Conservation (phyloP, 441 rosid species). For the Pelargonium cotyledonis region DNA sequence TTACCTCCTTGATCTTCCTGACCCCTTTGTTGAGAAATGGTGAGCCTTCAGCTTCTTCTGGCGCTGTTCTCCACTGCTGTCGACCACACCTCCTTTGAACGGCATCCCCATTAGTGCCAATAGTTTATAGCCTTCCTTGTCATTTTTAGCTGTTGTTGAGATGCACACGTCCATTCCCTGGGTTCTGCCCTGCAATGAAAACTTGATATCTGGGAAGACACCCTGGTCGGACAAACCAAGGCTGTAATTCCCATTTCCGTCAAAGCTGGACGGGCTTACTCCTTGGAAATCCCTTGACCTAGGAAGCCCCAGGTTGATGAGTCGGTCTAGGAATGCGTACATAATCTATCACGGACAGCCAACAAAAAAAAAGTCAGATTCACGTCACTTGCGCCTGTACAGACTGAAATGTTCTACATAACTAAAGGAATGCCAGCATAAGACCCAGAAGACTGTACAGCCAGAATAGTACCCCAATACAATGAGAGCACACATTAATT, state of each 20-base stretch:
- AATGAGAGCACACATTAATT: not conserved
- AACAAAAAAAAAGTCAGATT: not conserved
- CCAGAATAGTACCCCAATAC: too few relatives aligned
- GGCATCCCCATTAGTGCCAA: slow-evolving; percentile 96
- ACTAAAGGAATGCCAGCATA: too few relatives aligned
- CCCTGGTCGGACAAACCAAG: slow-evolving; percentile 74
- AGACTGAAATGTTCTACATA: not conserved
- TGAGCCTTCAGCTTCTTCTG: slow-evolving; percentile 80
- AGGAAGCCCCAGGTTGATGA: slow-evolving; percentile 87
- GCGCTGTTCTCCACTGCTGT: slow-evolving; percentile 24
- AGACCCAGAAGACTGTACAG: too few relatives aligned
- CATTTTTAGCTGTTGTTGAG: slow-evolving; percentile 62
- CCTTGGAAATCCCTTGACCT: slow-evolving; percentile 92
- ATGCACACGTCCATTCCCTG: slow-evolving; percentile 96
- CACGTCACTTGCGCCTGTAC: not conserved
- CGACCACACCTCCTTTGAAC: slow-evolving; percentile 47
- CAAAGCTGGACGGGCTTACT: slow-evolving; percentile 67
- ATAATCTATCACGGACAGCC: slow-evolving; percentile 46
- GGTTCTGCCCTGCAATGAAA: slow-evolving; percentile 54
- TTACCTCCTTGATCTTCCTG: slow-evolving; percentile 44
- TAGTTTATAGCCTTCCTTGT: slow-evolving; percentile 67
- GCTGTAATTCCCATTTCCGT: slow-evolving; percentile 86
- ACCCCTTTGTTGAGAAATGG: slow-evolving; percentile 48
- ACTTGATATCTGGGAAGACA: slow-evolving; percentile 78
- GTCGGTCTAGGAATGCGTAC: slow-evolving; percentile 85